Percentiles rank a stretch among this genome's conserved stretches.
Evolutionary conservation across 2,329 filamentous ascomycete genomes (phyloP).

Genomic region (Sporothrix protearum): DNA sequence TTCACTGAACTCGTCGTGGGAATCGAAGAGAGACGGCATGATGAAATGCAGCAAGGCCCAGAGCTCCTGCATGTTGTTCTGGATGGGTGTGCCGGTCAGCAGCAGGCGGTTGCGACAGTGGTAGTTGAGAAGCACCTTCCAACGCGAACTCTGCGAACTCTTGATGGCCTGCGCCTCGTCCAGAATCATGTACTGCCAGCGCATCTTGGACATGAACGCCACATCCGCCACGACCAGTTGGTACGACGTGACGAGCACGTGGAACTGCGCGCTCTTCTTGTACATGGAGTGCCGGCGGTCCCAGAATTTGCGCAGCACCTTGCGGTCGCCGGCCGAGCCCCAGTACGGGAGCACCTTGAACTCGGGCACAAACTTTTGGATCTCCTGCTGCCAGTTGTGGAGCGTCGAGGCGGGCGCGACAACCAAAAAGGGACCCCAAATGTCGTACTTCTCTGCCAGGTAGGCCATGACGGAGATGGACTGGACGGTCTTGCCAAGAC

Average conservation of each 20-base stretch:
- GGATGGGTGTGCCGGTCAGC: conserved; percentile 93
- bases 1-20: conserved; percentile 86
- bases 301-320: conserved; percentile 97
- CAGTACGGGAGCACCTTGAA: conserved; percentile 97
- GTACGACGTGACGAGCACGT: conserved; percentile 94
- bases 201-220: conserved; percentile 97
- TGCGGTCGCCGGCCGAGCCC: conserved; percentile 90
- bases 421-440: conserved; percentile 96
- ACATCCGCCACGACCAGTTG: conserved; percentile 95
- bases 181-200: conserved; percentile 99
- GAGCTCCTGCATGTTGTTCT: conserved; percentile 99
- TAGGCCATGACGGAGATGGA: conserved; percentile 99
- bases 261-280: conserved; percentile 87
- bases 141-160: conserved; percentile 90
- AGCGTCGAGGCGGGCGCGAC: conserved; percentile 94
- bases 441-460: conserved; percentile 92
- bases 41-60: conserved; percentile 99
- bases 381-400: conserved; percentile 99
- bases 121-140: conserved; percentile 93
- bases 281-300: conserved; percentile 97
- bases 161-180: conserved; percentile 99
- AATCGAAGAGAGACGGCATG: conserved; percentile 98
- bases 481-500: conserved; percentile 97
- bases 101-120: conserved; percentile 92
- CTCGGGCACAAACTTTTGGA: conserved; percentile 86